A percentile compares a stretch with the other conserved stretches of the same genome.
phyloP scores from a whole-genome alignment of 257 asterid genomes.

The Plantago elongata region DNA sequence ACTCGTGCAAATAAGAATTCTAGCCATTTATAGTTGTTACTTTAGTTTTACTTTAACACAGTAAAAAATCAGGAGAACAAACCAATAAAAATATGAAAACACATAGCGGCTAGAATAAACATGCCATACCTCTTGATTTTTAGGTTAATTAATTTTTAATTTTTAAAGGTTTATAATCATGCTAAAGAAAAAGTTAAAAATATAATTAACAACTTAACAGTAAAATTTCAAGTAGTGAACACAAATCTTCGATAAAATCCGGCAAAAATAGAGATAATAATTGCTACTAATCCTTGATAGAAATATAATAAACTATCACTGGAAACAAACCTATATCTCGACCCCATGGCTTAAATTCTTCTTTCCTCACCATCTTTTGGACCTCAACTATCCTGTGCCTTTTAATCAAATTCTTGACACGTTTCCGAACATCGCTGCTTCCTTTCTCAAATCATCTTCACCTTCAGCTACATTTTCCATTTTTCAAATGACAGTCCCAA shows the following conservation, averaged over 20 bases:
- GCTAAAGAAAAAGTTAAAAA: too few relatives aligned
- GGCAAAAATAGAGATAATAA: neutral
- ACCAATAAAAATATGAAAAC: too few relatives aligned
- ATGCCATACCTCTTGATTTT: too few relatives aligned
- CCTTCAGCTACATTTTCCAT: slow-evolving; percentile 34
- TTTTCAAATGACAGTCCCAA: slow-evolving; percentile 59
- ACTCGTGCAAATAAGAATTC: too few relatives aligned
- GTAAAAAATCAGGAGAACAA: too few relatives aligned
- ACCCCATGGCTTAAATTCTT: slow-evolving; percentile 72
- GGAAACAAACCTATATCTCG: slow-evolving; percentile 61
- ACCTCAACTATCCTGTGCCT: slow-evolving; percentile 59
- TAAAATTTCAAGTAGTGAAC: too few relatives aligned
- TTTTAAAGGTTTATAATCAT: too few relatives aligned
- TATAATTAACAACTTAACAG: too few relatives aligned
- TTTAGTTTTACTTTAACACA: too few relatives aligned
- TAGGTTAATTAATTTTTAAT: too few relatives aligned
- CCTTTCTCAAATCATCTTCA: slow-evolving; percentile 43
- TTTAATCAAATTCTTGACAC: slow-evolving; percentile 65
- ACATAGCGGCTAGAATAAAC: too few relatives aligned
- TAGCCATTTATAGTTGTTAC: too few relatives aligned
- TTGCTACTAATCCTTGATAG: slow-evolving; percentile 5
- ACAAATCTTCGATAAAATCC: slow-evolving; percentile 19
- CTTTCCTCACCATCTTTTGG: slow-evolving; percentile 74
- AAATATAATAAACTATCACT: slow-evolving; percentile 14
- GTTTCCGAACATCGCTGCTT: slow-evolving; percentile 53